Percentiles rank a stretch among this genome's conserved stretches.
phyloP scores from a whole-genome alignment of 140 eudicot species.

The Cichorium intybus region DNA sequence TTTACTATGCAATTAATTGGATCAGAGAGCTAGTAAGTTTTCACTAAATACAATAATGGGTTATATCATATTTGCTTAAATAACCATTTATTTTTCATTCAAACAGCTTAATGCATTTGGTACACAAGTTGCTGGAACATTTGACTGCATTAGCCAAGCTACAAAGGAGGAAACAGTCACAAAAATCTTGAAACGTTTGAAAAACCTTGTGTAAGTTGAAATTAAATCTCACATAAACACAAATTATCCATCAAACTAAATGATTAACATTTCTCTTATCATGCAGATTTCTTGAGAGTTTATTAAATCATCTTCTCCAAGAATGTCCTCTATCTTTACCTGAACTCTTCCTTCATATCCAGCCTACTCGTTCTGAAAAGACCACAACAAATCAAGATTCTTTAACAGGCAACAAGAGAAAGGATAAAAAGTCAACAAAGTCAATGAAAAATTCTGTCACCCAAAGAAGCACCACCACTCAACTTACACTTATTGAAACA shows the following conservation, averaged over 20 bases:
- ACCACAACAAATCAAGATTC: slow-evolving; percentile 31
- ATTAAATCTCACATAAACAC: background rate
- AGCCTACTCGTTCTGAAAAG: slow-evolving; percentile 40
- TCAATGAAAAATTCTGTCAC: slow-evolving; percentile 35
- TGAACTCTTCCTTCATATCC: slow-evolving; percentile 37
- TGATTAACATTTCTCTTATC: slow-evolving; percentile 15
- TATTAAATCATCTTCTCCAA: slow-evolving; percentile 57
- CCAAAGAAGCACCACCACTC: slow-evolving; percentile 46
- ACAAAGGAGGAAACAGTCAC: slow-evolving; percentile 57
- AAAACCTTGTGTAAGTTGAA: slow-evolving; percentile 72
- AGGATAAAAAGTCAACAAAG: slow-evolving; percentile 39
- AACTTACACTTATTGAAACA: slow-evolving; percentile 59
- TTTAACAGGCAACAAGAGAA: slow-evolving; percentile 42
- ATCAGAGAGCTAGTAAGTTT: slow-evolving; percentile 71
- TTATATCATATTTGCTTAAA: slow-evolving; percentile 9
- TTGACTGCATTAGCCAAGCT: slow-evolving; percentile 65
- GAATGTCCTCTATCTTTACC: slow-evolving; percentile 51
- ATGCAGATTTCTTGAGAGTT: slow-evolving; percentile 77
- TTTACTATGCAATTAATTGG: slow-evolving; percentile 88
- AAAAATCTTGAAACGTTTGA: slow-evolving; percentile 75
- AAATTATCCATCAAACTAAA: background rate
- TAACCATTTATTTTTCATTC: slow-evolving; percentile 15
- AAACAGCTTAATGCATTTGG: slow-evolving; percentile 75
- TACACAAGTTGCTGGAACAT: slow-evolving; percentile 66
- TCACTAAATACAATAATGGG: slow-evolving; percentile 11